Evolutionary conservation across 768 basidiomycete species (phyloP).

Genomic region (Leccinum disarticulatum): DNA sequence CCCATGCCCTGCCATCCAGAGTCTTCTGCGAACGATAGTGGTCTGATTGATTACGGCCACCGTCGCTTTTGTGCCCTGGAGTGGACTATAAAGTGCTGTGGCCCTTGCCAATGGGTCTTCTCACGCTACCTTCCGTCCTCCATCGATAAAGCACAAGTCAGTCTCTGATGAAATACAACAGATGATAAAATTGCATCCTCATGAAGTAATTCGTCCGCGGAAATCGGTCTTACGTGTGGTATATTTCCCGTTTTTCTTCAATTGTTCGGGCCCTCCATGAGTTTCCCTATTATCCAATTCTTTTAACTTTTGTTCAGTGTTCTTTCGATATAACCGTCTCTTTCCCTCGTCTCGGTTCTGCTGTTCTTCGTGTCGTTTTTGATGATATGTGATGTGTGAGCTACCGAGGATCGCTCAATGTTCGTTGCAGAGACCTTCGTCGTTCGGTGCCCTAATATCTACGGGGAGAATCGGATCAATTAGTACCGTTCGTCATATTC

Average conservation of each 20-base stretch:
- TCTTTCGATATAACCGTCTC: constrained; percentile 5
- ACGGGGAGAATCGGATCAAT: neutral
- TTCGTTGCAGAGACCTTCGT: constrained; percentile 9
- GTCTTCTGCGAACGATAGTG: constrained; percentile 1
- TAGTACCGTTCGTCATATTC: neutral
- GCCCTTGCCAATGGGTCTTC: constrained; percentile 7
- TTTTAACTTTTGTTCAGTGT: constrained; percentile 8
- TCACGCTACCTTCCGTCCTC: constrained; percentile 19
- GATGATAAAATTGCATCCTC: constrained; percentile 12
- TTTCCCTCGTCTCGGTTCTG: neutral
- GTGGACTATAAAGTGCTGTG: constrained; percentile 17
- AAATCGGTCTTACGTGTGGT: constrained; percentile 12
- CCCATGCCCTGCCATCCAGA: neutral
- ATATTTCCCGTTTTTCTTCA: constrained; percentile 1
- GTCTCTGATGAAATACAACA: constrained; percentile 13
- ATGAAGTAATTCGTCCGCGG: constrained; percentile 1
- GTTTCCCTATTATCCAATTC: constrained; percentile 3
- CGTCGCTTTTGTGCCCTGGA: neutral
- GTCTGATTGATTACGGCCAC: constrained; percentile 14
- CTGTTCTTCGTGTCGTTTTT: constrained; percentile 3
- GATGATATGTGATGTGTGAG: neutral
- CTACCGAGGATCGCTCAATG: neutral
- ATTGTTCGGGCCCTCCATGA: neutral
- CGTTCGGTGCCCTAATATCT: constrained; percentile 2
- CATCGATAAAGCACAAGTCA: constrained; percentile 10